phyloP scores from a whole-genome alignment of 75 land plant genomes.

The Sequoiadendron giganteum region DNA sequence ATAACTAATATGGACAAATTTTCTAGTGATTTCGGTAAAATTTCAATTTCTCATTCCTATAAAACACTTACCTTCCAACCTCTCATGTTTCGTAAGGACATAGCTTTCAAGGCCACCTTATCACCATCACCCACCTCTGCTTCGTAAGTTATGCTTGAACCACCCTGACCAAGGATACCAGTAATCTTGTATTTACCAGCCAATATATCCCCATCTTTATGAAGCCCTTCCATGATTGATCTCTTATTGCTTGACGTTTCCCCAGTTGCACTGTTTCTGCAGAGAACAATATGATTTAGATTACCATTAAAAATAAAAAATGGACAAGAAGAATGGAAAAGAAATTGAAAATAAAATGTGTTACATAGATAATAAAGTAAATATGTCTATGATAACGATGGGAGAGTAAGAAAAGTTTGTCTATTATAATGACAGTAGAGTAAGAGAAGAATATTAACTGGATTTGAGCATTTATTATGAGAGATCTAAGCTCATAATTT shows the following conservation, averaged over 20 bases:
- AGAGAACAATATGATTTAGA: background rate
- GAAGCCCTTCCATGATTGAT: slow-evolving; percentile 6
- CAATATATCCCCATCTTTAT: slow-evolving; percentile 37
- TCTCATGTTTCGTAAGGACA: slow-evolving; percentile 50
- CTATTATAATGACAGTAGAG: background rate
- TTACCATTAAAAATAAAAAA: background rate
- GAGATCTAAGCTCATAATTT: background rate
- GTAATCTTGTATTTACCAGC: slow-evolving; percentile 42
- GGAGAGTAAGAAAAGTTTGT: background rate
- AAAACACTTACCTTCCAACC: slow-evolving; percentile 46
- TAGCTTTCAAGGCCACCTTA: slow-evolving; percentile 43
- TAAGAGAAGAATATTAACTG: background rate
- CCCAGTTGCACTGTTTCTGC: slow-evolving; percentile 9
- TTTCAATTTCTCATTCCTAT: background rate
- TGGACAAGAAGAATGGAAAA: background rate
- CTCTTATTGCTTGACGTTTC: slow-evolving; percentile 5
- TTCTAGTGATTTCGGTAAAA: background rate
- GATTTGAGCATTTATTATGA: background rate
- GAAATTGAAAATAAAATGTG: background rate
- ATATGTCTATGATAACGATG: background rate
- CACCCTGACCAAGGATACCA: slow-evolving; percentile 43
- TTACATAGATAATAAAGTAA: background rate
- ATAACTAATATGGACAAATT: background rate
- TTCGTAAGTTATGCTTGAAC: slow-evolving; percentile 40
- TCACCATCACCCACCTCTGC: slow-evolving; percentile 34